phyloP scores from a whole-genome alignment of 2,329 filamentous ascomycete genomes.

The Sphaceloma murrayae region DNA sequence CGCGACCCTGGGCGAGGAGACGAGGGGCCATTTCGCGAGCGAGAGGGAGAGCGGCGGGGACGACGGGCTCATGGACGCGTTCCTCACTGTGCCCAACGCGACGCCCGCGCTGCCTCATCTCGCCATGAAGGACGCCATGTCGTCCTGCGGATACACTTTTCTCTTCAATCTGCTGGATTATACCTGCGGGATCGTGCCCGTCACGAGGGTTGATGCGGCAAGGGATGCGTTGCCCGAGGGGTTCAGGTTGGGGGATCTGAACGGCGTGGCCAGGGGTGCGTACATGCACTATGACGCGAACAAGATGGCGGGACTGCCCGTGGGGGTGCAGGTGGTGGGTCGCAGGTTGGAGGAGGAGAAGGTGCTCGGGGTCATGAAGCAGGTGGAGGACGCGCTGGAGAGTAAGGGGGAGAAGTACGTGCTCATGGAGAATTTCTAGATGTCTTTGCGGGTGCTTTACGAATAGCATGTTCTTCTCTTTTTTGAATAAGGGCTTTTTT shows the following conservation, averaged over 20 bases:
- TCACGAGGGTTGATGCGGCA: slow-evolving; percentile 68
- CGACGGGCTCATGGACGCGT: slow-evolving; percentile 53
- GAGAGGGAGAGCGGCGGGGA: slow-evolving; percentile 17
- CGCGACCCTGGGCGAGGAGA: slow-evolving; percentile 28
- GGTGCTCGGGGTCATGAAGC: slow-evolving; percentile 70
- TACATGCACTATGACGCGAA: slow-evolving; percentile 77
- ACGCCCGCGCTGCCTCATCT: slow-evolving; percentile 81
- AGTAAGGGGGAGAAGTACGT: slow-evolving; percentile 42
- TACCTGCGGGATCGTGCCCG: slow-evolving; percentile 68
- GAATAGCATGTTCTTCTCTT: too few relatives aligned
- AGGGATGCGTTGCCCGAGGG: slow-evolving; percentile 55
- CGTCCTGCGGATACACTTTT: slow-evolving; percentile 87
- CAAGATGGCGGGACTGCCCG: slow-evolving; percentile 79
- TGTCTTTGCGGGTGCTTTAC: too few relatives aligned
- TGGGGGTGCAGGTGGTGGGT: slow-evolving; percentile 76
- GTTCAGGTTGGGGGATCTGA: slow-evolving; percentile 56
- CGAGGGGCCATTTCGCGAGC: slow-evolving; percentile 12
- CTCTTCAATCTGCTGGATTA: slow-evolving; percentile 90
- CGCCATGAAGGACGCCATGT: slow-evolving; percentile 76
- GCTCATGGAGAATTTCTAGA: slow-evolving; percentile 33
- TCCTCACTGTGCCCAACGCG: slow-evolving; percentile 78
- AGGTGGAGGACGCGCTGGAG: slow-evolving; percentile 64
- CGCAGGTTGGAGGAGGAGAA: slow-evolving; percentile 77
- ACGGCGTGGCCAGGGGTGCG: slow-evolving; percentile 70
- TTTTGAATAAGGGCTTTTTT: too few relatives aligned